phyloP scores from a whole-genome alignment of 148 eudicot genomes.

The Tetragonia tetragonoides region DNA sequence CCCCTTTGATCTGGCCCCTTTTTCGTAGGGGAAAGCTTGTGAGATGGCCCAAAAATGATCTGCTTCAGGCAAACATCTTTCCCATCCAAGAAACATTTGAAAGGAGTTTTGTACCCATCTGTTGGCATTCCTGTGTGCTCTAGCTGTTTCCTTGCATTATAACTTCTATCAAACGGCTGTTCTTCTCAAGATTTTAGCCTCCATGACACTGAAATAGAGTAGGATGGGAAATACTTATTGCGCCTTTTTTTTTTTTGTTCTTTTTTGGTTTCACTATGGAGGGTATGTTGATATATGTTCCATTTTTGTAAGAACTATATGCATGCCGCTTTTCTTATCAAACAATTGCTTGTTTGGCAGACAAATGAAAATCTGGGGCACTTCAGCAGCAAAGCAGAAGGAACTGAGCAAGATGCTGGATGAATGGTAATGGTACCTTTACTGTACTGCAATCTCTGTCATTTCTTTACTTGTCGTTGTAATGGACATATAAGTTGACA shows the following conservation, averaged over 20 bases:
- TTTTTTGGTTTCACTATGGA: too few species aligned
- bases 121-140: too few species aligned
- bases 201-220: neutral
- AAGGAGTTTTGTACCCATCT: too few species aligned
- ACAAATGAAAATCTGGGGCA: conserved; percentile 94
- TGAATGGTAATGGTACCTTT: conserved; percentile 63
- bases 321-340: neutral
- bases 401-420: conserved; percentile 83
- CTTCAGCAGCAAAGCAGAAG: conserved; percentile 72
- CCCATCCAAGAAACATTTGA: too few species aligned
- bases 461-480: neutral
- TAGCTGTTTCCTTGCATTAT: too few species aligned
- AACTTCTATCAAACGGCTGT: too few species aligned
- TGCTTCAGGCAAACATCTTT: too few species aligned
- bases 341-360: conserved; percentile 34
- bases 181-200: too few species aligned
- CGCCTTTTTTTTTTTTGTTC: neutral
- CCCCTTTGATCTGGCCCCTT: too few species aligned
- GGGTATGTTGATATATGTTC: neutral
- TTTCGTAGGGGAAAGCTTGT: too few species aligned
- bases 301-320: neutral
- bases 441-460: neutral
- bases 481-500: conserved; percentile 17
- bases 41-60: too few species aligned
- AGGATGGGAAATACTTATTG: neutral